phyloP scores from a whole-genome alignment of 257 asterid species.

The Hygrophila difformis region DNA sequence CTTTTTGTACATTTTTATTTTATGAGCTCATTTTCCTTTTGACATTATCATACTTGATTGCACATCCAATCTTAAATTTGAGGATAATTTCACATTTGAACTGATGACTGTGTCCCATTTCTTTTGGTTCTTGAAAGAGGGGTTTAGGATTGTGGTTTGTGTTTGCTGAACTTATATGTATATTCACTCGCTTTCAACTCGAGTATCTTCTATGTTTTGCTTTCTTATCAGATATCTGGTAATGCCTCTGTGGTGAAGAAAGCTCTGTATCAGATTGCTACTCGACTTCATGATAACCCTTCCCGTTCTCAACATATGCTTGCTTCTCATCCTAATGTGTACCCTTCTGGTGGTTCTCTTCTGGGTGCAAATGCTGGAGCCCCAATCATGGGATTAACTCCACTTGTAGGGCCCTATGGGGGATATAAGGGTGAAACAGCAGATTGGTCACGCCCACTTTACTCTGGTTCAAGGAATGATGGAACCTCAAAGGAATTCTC shows the following conservation, averaged over 20 bases:
- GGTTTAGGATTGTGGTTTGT: too few relatives aligned
- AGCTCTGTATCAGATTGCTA: constrained; percentile 71
- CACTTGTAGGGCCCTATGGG: constrained; percentile 63
- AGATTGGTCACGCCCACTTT: constrained; percentile 68
- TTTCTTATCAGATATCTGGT: constrained; percentile 61
- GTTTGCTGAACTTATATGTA: background rate
- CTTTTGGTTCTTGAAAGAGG: too few relatives aligned
- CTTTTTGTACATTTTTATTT: background rate
- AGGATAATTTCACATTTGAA: too few relatives aligned
- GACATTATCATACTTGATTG: background rate
- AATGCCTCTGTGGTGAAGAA: constrained; percentile 66
- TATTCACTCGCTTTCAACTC: constrained; percentile 1
- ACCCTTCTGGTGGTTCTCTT: constrained; percentile 61
- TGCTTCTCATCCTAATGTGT: constrained; percentile 46
- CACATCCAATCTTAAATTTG: too few relatives aligned
- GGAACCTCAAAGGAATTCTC: constrained; percentile 67
- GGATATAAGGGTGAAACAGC: constrained; percentile 74
- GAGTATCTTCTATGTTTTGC: background rate
- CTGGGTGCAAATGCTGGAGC: constrained; percentile 54
- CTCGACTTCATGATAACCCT: constrained; percentile 86
- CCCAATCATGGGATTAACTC: constrained; percentile 74
- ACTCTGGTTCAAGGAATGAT: constrained; percentile 67
- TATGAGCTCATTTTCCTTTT: too few relatives aligned
- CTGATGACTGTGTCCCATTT: too few relatives aligned
- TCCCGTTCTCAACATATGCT: constrained; percentile 86